Conservation (phyloP, 2,329 filamentous ascomycete species). For the Sporothrix protearum region DNA sequence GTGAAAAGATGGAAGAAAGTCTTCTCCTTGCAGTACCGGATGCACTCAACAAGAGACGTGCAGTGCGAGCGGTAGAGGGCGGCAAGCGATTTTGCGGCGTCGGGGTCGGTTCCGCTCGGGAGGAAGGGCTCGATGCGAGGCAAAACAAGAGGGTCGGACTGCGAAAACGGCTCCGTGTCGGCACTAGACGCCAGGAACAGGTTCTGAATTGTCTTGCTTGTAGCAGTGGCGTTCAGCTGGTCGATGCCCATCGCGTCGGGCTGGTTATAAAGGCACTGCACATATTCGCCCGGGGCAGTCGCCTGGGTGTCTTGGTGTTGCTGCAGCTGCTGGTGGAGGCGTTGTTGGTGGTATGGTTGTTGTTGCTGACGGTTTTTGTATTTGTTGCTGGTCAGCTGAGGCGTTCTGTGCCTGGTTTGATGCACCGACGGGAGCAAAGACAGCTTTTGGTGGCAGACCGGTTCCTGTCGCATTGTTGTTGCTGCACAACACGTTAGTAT, state of each 20-base stretch:
- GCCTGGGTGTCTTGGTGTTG: slow-evolving; percentile 1
- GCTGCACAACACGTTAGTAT: not conserved
- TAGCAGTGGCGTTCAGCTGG: slow-evolving; percentile 55
- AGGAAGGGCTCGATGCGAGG: slow-evolving; percentile 82
- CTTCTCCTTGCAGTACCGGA: slow-evolving; percentile 94
- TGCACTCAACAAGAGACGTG: slow-evolving; percentile 90
- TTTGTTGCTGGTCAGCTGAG: slow-evolving; percentile 12
- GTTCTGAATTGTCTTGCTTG: slow-evolving; percentile 55
- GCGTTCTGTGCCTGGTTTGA: not conserved
- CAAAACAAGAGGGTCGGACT: slow-evolving; percentile 71
- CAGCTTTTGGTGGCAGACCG: slow-evolving; percentile 13
- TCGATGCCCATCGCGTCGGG: slow-evolving; percentile 55
- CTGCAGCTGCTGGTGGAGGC: slow-evolving; percentile 7
- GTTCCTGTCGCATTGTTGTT: slow-evolving; percentile 10
- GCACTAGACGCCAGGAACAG: slow-evolving; percentile 60
- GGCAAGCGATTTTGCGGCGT: slow-evolving; percentile 78
- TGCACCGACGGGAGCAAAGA: slow-evolving; percentile 8
- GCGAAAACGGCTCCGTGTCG: slow-evolving; percentile 51
- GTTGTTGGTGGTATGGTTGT: slow-evolving; percentile 16
- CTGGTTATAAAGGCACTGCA: slow-evolving; percentile 57
- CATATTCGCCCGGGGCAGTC: slow-evolving; percentile 32
- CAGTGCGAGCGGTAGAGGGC: slow-evolving; percentile 92
- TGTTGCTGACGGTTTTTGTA: slow-evolving; percentile 17
- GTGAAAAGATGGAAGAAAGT: slow-evolving; percentile 93
- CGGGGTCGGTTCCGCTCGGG: slow-evolving; percentile 75